Evolutionary conservation across 2,329 filamentous ascomycete species (phyloP), one percentile per base, ranked within the genome.

Genomic region (Nothophoma quercina): DNA sequence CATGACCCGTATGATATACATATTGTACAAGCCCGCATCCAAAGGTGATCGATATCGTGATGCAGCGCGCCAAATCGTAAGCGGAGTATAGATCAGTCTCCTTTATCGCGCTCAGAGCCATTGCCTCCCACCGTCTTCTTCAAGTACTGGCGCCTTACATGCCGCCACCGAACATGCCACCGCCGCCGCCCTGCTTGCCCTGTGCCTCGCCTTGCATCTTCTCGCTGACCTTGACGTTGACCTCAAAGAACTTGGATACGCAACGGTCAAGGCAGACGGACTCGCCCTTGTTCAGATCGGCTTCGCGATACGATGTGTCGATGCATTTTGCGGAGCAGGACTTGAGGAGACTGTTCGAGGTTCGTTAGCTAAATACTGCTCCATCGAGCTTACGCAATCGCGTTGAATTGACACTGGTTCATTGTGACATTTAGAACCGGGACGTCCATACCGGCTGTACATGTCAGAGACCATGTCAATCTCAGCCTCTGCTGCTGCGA

Each of bases 261-360:
- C 96, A 99, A 71, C 95, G 91, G 81, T 99, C 95, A 67, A 99
- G 87, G 81, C 96, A 99, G 68, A 99, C 95, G 65, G 89, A 92
- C 80, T 99, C 95, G 83, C 93, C 96, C 82, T 99, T 99, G 86
- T 97, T 96, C 71, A 99, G 87, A 68, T 99, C 93, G 76, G 85
- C 87, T 81, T 99, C 95, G 75, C 92, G 91, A 86, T 98, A 99
- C 69, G 93, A 87, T 71, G 81, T 83, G 58, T 93, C 93, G 66
- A 99, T 85, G 80, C 95, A 99, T 83, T 99, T 99, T 75, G 89
- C 87, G 64, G 90, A 87, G 85, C 95, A 99, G 59, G 91, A 90
- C 77, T 91, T 87, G 70, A 91, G 88, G 60, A 98, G 85, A 60
- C 92, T 96, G 64, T 29, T 9, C 7, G 8, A 6, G 22, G 3